Percentiles rank a stretch among this genome's conserved stretches.
These are phyloP conservation scores for Carex littledalei DNA, from an alignment of 176 grass and related monocot species.

Conservation along the genomic window DNA sequence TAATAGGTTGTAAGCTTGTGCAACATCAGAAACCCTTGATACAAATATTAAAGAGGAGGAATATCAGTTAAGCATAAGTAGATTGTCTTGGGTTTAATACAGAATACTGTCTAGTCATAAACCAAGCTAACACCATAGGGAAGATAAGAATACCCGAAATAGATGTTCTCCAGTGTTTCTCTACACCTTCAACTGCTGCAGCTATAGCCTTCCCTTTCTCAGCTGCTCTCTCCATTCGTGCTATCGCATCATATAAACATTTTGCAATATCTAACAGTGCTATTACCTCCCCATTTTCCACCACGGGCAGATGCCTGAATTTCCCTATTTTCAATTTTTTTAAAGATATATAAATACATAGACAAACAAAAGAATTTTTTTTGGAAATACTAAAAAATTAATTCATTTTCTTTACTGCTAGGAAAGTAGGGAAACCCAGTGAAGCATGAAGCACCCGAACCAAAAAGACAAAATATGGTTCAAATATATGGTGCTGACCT, in stretches of 20 bases:
- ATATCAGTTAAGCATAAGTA: too few species aligned
- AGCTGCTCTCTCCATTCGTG: conserved; percentile 95
- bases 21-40: not conserved
- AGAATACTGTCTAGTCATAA: not conserved
- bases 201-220: conserved; percentile 97
- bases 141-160: conserved; percentile 41
- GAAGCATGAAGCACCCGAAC: not conserved
- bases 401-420: not conserved
- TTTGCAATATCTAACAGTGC: conserved; percentile 94
- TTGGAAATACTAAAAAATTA: not conserved
- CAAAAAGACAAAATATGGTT: not conserved
- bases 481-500: not conserved
- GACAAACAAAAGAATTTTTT: not conserved
- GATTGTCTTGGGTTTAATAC: not conserved
- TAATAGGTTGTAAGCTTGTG: not conserved
- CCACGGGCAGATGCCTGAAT: conserved; percentile 94
- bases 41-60: not conserved
- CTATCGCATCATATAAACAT: conserved; percentile 97
- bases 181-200: conserved; percentile 91
- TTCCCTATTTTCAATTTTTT: conserved; percentile 52
- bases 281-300: conserved; percentile 95
- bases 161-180: conserved; percentile 84
- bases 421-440: not conserved
- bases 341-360: not conserved
- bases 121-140: not conserved